A percentile compares a stretch with the other conserved stretches of the same genome.
Evolutionary conservation across 2,329 filamentous ascomycete genomes (phyloP).

Genomic region (Fusarium sp.): DNA sequence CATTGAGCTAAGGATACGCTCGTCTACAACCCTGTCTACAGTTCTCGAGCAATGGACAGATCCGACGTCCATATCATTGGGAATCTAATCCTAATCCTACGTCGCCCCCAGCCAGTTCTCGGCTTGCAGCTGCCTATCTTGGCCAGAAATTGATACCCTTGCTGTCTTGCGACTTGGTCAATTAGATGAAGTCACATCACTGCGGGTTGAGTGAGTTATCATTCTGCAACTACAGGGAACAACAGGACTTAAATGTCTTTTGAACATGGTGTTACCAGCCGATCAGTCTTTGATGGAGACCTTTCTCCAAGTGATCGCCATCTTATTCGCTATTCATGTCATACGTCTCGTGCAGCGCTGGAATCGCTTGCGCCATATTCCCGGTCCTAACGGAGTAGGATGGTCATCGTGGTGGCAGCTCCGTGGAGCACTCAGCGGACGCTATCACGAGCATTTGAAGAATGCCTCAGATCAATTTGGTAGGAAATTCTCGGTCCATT

Average conservation of each 20-base stretch:
- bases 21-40: background rate
- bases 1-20: background rate
- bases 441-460: slow-evolving; percentile 47
- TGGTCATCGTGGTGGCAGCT: slow-evolving; percentile 51
- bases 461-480: slow-evolving; percentile 44
- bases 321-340: background rate
- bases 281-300: background rate
- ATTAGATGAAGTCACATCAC: background rate
- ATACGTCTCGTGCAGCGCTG: slow-evolving; percentile 36
- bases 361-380: slow-evolving; percentile 48
- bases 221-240: background rate
- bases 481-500: background rate
- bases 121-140: background rate
- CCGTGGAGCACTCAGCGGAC: slow-evolving; percentile 43
- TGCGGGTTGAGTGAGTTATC: background rate
- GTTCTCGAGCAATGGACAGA: background rate
- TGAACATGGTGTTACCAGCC: slow-evolving; percentile 31
- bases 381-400: slow-evolving; percentile 41
- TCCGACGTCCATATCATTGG: background rate
- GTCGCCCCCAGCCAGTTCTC: background rate
- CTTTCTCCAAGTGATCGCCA: background rate
- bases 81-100: background rate
- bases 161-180: background rate
- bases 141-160: slow-evolving; percentile 1
- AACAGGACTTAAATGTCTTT: background rate